A percentile compares a stretch with the other conserved stretches of the same genome.
phyloP scores from a whole-genome alignment of 768 basidiomycete species.

The Boletus reticulatus region DNA sequence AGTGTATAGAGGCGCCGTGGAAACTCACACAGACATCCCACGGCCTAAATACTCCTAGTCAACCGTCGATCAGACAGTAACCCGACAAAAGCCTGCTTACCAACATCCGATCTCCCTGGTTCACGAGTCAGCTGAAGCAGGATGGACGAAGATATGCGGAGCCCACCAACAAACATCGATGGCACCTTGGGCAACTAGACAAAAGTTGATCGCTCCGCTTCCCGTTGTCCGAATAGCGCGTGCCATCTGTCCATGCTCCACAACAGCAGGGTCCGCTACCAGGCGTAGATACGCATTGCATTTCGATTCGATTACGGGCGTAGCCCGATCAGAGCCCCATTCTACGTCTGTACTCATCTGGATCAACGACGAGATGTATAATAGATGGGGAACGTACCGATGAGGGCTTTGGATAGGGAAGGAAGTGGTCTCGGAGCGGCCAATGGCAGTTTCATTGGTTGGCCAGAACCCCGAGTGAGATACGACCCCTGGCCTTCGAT shows the following conservation, averaged over 20 bases:
- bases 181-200: slow-evolving; percentile 85
- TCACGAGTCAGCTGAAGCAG: not conserved
- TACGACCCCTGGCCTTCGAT: slow-evolving; percentile 76
- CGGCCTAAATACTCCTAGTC: slow-evolving; percentile 38
- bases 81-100: slow-evolving; percentile 29
- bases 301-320: slow-evolving; percentile 55
- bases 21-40: slow-evolving; percentile 80
- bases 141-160: not conserved
- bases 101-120: slow-evolving; percentile 78
- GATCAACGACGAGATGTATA: not conserved
- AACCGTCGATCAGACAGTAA: not conserved
- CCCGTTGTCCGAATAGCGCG: slow-evolving; percentile 82
- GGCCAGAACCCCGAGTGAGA: slow-evolving; percentile 48
- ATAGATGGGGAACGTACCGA: slow-evolving; percentile 41
- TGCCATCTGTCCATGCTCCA: slow-evolving; percentile 74
- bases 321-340: slow-evolving; percentile 81
- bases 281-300: slow-evolving; percentile 69
- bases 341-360: slow-evolving; percentile 57
- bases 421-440: slow-evolving; percentile 57
- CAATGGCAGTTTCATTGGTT: slow-evolving; percentile 62
- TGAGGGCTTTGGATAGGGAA: slow-evolving; percentile 70
- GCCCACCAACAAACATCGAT: slow-evolving; percentile 83
- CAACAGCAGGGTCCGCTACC: slow-evolving; percentile 56
- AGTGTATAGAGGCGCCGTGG: not conserved
- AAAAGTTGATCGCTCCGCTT: slow-evolving; percentile 80